Evolutionary conservation across 495 filamentous ascomycete species (phyloP).

Genomic region (Letharia lupina): DNA sequence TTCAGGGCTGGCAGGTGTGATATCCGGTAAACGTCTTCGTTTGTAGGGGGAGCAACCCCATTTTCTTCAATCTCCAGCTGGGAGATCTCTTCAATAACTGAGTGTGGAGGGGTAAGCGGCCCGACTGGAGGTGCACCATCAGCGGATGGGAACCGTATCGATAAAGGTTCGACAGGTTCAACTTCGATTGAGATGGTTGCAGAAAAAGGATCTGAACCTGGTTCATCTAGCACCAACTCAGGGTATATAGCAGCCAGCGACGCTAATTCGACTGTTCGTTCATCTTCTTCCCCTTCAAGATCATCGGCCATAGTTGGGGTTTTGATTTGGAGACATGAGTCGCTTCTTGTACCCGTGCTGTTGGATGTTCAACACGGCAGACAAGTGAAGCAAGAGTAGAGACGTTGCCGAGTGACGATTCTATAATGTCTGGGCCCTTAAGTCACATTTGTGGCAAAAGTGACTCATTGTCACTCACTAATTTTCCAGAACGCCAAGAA

Average conservation of each 20-base stretch:
- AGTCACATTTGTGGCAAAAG: background rate
- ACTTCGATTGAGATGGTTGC: slow-evolving; percentile 67
- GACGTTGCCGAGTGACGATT: background rate
- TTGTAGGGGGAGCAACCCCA: slow-evolving; percentile 21
- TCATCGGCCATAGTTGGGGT: slow-evolving; percentile 29
- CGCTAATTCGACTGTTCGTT: slow-evolving; percentile 69
- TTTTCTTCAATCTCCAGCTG: slow-evolving; percentile 23
- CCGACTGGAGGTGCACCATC: slow-evolving; percentile 33
- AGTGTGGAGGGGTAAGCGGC: slow-evolving; percentile 42
- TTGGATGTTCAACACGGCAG: background rate
- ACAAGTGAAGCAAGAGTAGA: background rate
- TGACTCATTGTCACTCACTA: background rate
- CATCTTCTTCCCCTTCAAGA: slow-evolving; percentile 44
- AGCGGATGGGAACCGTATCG: slow-evolving; percentile 54
- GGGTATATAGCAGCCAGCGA: slow-evolving; percentile 86
- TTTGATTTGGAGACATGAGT: slow-evolving; percentile 15
- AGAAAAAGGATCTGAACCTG: slow-evolving; percentile 44
- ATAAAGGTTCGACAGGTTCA: slow-evolving; percentile 56
- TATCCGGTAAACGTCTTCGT: slow-evolving; percentile 52
- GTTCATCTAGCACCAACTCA: slow-evolving; percentile 54
- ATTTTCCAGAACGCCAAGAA: background rate
- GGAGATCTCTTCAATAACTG: slow-evolving; percentile 29
- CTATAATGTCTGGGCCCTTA: background rate
- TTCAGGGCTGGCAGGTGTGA: slow-evolving; percentile 69
- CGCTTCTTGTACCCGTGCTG: background rate